Evolutionary conservation across 2,329 filamentous ascomycete genomes (phyloP), one percentile per base, ranked within the genome.

Genomic region (Calonectria ilicicola): DNA sequence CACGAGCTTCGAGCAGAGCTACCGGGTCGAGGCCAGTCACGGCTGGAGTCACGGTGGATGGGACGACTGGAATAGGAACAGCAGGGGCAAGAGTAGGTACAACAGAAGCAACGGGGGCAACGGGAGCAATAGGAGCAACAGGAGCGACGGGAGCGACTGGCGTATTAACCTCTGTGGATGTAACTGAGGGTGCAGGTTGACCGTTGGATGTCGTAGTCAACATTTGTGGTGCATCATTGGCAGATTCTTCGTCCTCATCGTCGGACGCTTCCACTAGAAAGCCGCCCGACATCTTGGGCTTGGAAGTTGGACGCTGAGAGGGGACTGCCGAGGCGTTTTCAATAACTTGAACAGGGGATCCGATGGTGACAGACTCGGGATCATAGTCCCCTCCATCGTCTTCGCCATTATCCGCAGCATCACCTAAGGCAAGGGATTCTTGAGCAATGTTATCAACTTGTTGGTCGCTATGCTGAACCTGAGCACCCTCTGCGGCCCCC

Each of bases 1-100:
- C 93, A 81, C 96, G 93, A 83, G 97, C 94, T 86, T 99, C 96
- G 80, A 98, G 89, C 72, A 96, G 91, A 70, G 93, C 92, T 78
- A 96, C 89, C 76, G 90, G 91, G 84, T 98, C 94, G 85, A 89
- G 84, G 72, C 86, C 85, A 75, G 87, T 83, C 78, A 87, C 83
- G 26, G 79, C 74, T 73, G 82, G 79, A 74, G 83, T 81, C 69
- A 82, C 81, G 77, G 80, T 79, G 74, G 82, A 80, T 53, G 80
- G 74, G 40, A 78, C 76, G 47, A 66, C 72, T 69, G 75, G 73
- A 65, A 74, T 47, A 32, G 72, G 75, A 46, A 78, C 76, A 51
- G 69, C 70, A 72, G 72, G 70, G 67, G 76, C 53, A 44, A 70
- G 75, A 46, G 17, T n/a, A 42, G 47, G n/a, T 46, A 26, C 76